These are phyloP conservation scores for Cnidoscolus chayamansa DNA, from an alignment of 441 rosid species.

Conservation along the genomic window DNA sequence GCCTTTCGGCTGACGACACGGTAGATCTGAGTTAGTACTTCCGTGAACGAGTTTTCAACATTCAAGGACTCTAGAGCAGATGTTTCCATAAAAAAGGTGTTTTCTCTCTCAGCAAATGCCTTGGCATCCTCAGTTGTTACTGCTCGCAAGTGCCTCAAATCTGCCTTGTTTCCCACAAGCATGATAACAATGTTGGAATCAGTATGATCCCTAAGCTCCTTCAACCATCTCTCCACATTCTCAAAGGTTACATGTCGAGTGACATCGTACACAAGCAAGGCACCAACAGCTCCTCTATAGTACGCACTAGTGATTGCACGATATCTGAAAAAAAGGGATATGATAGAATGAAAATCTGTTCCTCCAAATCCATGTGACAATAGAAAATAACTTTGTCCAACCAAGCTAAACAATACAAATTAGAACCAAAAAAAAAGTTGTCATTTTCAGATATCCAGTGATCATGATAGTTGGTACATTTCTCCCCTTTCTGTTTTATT, in stretches of 20 bases:
- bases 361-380: background rate
- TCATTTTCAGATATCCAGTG: conserved; percentile 1
- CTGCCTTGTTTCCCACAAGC: conserved; percentile 85
- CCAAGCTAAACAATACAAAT: background rate
- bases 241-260: conserved; percentile 82
- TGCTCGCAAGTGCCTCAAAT: conserved; percentile 78
- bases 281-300: conserved; percentile 87
- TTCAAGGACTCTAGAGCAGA: conserved; percentile 77
- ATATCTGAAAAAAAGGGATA: conserved; percentile 40
- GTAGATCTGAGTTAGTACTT: conserved; percentile 81
- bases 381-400: background rate
- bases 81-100: conserved; percentile 82
- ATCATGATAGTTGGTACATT: background rate
- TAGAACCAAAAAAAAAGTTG: background rate
- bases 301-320: conserved; percentile 91
- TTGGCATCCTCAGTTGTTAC: conserved; percentile 74
- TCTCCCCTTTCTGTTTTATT: background rate
- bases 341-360: conserved; percentile 11
- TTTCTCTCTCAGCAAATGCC: conserved; percentile 71
- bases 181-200: conserved; percentile 86
- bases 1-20: conserved; percentile 79
- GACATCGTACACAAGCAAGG: conserved; percentile 77
- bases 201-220: conserved; percentile 79
- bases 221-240: conserved; percentile 76
- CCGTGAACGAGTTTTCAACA: conserved; percentile 74